These are phyloP conservation scores for Spiraea crenata DNA, from an alignment of 331 rosid genomes.

Conservation along the genomic window DNA sequence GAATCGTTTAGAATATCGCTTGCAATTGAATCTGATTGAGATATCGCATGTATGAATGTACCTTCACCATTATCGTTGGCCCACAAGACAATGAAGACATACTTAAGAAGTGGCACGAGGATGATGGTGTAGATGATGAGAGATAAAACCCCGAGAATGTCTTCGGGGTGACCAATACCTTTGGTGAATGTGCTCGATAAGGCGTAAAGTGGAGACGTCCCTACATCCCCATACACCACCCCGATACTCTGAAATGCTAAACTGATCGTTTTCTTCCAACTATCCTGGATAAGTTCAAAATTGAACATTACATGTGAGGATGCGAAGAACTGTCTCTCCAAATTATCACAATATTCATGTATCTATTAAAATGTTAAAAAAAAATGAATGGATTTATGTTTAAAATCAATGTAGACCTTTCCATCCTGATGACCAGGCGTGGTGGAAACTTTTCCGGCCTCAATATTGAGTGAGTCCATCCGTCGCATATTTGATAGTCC, in stretches of 20 bases:
- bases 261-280: background rate
- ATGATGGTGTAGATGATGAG: constrained; percentile 26
- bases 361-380: background rate
- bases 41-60: constrained; percentile 25
- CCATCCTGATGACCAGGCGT: background rate
- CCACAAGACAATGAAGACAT: constrained; percentile 40
- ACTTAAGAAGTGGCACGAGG: constrained; percentile 28
- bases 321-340: no score
- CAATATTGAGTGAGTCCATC: constrained; percentile 7
- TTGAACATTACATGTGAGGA: no score
- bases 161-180: constrained; percentile 29
- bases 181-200: constrained; percentile 30
- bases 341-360: no score
- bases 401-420: background rate
- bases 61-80: constrained; percentile 87
- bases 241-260: constrained; percentile 21
- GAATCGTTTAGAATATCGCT: no score
- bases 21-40: background rate
- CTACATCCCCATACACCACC: constrained; percentile 36
- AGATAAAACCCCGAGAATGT: constrained; percentile 30
- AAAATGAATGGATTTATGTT: background rate
- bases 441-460: constrained; percentile 21
- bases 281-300: background rate
- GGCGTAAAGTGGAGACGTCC: constrained; percentile 48
- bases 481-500: background rate